phyloP scores from a whole-genome alignment of 208 protist genomes.

The Leishmania arabica region DNA sequence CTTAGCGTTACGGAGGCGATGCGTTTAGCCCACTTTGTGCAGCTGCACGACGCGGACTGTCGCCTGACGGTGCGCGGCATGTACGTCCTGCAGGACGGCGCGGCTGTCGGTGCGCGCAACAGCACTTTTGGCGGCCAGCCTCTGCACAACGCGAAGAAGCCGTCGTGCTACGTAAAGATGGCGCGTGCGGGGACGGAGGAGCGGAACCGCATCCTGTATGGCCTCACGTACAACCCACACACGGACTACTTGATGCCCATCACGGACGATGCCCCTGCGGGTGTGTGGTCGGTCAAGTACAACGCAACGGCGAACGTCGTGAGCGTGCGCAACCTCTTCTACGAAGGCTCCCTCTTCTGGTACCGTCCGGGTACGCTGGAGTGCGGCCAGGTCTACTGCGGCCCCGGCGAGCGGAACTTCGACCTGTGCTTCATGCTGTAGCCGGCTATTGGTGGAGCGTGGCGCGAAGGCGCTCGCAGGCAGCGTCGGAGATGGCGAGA shows the following conservation, averaged over 20 bases:
- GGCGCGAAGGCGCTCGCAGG: background rate
- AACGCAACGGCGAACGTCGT: conserved; percentile 79
- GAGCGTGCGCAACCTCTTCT: conserved; percentile 85
- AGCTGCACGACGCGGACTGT: conserved; percentile 75
- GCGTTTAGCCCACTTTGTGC: conserved; percentile 88
- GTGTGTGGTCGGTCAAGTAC: conserved; percentile 90
- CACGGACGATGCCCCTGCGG: conserved; percentile 83
- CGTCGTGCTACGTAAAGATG: conserved; percentile 83
- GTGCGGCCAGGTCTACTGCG: conserved; percentile 88
- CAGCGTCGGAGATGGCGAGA: background rate
- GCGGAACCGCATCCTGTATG: conserved; percentile 72
- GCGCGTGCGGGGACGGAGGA: conserved; percentile 37
- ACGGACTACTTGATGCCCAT: conserved; percentile 86
- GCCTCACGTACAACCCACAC: conserved; percentile 80
- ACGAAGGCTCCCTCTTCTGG: conserved; percentile 88
- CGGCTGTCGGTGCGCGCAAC: conserved; percentile 59
- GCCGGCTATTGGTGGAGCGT: background rate
- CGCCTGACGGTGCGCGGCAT: conserved; percentile 75
- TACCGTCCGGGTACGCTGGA: conserved; percentile 76
- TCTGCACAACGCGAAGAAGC: conserved; percentile 76
- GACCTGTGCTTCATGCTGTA: conserved; percentile 87
- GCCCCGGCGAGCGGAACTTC: conserved; percentile 83
- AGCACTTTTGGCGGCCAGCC: conserved; percentile 75
- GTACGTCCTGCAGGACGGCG: conserved; percentile 57
- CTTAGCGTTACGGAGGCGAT: conserved; percentile 72